Evolutionary conservation across 257 asterid species (phyloP), one percentile per base, ranked within the genome.

Genomic region (Petunia secreta): DNA sequence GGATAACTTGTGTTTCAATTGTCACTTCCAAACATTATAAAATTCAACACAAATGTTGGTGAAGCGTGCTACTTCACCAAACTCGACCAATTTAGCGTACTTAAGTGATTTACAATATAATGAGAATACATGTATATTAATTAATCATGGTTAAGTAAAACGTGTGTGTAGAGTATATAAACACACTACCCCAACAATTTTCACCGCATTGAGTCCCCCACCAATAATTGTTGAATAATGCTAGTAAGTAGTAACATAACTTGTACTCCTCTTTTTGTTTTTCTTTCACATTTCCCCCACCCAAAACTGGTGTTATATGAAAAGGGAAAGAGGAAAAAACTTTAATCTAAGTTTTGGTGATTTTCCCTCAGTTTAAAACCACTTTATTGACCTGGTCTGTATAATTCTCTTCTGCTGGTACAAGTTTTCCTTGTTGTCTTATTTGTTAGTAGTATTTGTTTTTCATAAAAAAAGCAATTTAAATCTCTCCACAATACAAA

Each of bases 181-280:
- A 25, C 25, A 25, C 25, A 25, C 25, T 25, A 25, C 25, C 25
- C 25, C 25, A 25, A 25, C 25, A 25, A 25, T 25, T 25, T 25
- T 25, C 25, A 25, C 25, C 25, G 25, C 25, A 25, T 46, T 8
- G 83, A 85, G 80, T 39, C 83, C 88, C 87, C 75, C 83, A 41
- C 63, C 79, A 85, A 88, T 88, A 86, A 88, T 89, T 84, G 88
- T 80, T 55, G 83, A 82, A 86, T 88, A 77, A 88, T 80, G 77
- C 83, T 75, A 80, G 25, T 75, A 77, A 62, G 43, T 5, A 52
- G 36, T 25, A 76, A 74, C 81, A 81, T 71, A 38, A 66, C 80
- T 82, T 64, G 55, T 80, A 57, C 85, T 75, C 78, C 66, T 84
- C 25, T 25, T 25, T 25, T 25, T 25, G 25, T 41, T 66, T 41